Evolutionary conservation across 2,329 filamentous ascomycete species (phyloP).

Genomic region (Aspergillus flavus): DNA sequence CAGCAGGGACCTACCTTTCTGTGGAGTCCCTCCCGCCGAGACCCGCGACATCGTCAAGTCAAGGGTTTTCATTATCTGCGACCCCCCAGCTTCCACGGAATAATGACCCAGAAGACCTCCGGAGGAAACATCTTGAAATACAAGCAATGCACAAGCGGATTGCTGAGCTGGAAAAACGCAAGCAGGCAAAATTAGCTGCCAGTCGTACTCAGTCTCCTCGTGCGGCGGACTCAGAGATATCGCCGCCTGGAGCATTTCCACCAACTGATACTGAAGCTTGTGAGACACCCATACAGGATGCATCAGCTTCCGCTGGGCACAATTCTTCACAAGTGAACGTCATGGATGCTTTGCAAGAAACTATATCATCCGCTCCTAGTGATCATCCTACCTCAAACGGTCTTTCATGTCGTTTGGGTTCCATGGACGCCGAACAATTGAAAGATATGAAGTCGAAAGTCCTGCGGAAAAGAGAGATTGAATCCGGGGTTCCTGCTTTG

Average conservation of each 20-base stretch:
- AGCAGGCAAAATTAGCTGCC: conserved; percentile 44
- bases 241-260: conserved; percentile 18
- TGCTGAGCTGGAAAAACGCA: conserved; percentile 51
- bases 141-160: conserved; percentile 52
- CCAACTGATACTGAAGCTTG: conserved; percentile 10
- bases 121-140: conserved; percentile 52
- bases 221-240: conserved; percentile 25
- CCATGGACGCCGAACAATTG: conserved; percentile 26
- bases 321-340: neutral
- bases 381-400: neutral
- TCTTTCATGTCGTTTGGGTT: neutral
- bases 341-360: neutral
- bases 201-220: conserved; percentile 41
- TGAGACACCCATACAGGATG: neutral
- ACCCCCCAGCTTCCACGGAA: conserved; percentile 40
- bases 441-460: conserved; percentile 41
- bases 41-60: conserved; percentile 44
- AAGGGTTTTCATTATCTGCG: conserved; percentile 39
- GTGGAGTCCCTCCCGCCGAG: conserved; percentile 45
- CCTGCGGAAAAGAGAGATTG: conserved; percentile 51
- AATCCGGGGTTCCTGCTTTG: conserved; percentile 49
- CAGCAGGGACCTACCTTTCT: conserved; percentile 48
- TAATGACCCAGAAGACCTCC: conserved; percentile 48
- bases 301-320: neutral
- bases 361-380: neutral